A percentile compares a stretch with the other conserved stretches of the same genome.
These are phyloP conservation scores for Ceratocystis destructans DNA, from an alignment of 2,329 filamentous ascomycete genomes.

Conservation along the genomic window DNA sequence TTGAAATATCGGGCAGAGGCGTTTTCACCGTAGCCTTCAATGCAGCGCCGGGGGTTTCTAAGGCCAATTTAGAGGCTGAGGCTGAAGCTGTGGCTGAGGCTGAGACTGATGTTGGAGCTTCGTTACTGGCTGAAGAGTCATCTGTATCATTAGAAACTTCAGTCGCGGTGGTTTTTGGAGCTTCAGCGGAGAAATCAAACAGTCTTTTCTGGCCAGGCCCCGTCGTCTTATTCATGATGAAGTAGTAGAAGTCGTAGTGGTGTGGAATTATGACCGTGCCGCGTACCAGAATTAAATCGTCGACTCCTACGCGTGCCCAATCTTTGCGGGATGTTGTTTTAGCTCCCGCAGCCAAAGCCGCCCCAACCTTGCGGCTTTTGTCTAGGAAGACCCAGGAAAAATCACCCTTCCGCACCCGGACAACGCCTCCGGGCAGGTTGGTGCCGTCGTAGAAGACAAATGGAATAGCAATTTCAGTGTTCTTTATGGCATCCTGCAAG, in stretches of 20 bases:
- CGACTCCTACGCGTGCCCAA: slow-evolving; percentile 88
- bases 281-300: slow-evolving; percentile 86
- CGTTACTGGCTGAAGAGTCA: slow-evolving; percentile 16
- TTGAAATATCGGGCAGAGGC: slow-evolving; percentile 34
- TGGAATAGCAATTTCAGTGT: slow-evolving; percentile 76
- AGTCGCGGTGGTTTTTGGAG: slow-evolving; percentile 21
- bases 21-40: slow-evolving; percentile 29
- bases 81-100: slow-evolving; percentile 19
- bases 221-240: slow-evolving; percentile 74
- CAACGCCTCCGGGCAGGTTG: slow-evolving; percentile 70
- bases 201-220: slow-evolving; percentile 59
- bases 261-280: slow-evolving; percentile 88
- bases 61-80: slow-evolving; percentile 22
- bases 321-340: slow-evolving; percentile 54
- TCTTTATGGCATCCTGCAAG: slow-evolving; percentile 75
- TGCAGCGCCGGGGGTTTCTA: slow-evolving; percentile 23
- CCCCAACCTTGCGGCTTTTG: slow-evolving; percentile 77
- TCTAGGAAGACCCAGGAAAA: slow-evolving; percentile 88
- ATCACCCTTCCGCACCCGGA: slow-evolving; percentile 85
- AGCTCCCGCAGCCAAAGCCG: slow-evolving; percentile 61
- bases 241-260: slow-evolving; percentile 97
- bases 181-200: slow-evolving; percentile 57
- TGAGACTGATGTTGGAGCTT: slow-evolving; percentile 6
- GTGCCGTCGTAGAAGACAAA: slow-evolving; percentile 97
- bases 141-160: not conserved